Evolutionary conservation across 345 rosid genomes (phyloP).

Genomic region (Eucalyptus brandiana): DNA sequence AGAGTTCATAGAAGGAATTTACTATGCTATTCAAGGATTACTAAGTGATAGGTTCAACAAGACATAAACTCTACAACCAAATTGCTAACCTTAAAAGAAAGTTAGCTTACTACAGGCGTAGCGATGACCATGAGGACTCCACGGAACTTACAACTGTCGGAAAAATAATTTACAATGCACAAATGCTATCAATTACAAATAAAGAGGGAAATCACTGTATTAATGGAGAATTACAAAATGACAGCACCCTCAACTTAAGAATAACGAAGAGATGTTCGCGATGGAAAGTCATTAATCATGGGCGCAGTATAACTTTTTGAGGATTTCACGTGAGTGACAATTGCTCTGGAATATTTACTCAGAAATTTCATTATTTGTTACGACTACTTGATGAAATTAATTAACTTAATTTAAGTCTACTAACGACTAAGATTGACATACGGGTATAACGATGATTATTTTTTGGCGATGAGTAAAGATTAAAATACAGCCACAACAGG

Average conservation of each 20-base stretch:
- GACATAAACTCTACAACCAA: neutral
- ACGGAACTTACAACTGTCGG: rapidly evolving
- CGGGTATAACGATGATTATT: rapidly evolving
- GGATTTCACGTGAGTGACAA: neutral
- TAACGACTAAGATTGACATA: neutral
- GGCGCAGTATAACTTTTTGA: neutral
- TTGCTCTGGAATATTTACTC: neutral
- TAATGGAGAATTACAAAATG: neutral
- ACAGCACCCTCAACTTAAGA: neutral
- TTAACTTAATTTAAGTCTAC: neutral
- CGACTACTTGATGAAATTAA: neutral
- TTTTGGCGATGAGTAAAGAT: neutral
- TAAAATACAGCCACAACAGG: rapidly evolving
- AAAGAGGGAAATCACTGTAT: neutral
- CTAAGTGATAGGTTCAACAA: neutral
- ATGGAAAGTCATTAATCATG: neutral
- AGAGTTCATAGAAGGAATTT: neutral
- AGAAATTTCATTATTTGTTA: rapidly evolving
- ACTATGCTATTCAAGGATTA: rapidly evolving
- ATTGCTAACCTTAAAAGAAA: neutral
- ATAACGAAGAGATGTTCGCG: neutral
- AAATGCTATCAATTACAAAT: neutral
- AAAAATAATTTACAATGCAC: neutral
- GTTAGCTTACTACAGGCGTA: rapidly evolving
- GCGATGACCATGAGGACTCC: neutral